phyloP scores from a whole-genome alignment of 208 protist genomes.

The Leishmania guyanensis region DNA sequence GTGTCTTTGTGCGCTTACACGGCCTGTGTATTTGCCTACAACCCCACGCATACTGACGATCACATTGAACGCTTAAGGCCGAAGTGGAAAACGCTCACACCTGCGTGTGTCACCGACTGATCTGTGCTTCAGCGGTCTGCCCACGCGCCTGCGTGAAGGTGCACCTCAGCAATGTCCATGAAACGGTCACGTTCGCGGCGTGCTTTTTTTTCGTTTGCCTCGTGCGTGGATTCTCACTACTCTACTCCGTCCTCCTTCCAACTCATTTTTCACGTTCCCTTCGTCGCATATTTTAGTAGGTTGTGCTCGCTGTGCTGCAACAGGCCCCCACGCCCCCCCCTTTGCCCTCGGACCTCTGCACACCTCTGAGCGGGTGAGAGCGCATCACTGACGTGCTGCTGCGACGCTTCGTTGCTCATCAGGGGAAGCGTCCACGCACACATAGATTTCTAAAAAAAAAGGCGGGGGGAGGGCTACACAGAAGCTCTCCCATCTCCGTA shows the following conservation, averaged over 20 bases:
- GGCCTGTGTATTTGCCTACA: neutral
- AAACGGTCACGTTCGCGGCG: neutral
- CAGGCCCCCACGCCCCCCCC: neutral
- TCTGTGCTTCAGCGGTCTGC: neutral
- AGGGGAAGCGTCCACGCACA: neutral
- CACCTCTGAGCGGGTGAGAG: neutral
- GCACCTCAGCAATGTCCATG: neutral
- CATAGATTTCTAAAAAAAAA: neutral
- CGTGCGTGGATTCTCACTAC: neutral
- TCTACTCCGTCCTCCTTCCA: neutral
- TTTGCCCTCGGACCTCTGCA: neutral
- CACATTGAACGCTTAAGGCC: neutral
- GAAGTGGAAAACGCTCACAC: neutral
- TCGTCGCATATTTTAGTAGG: neutral
- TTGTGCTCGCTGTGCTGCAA: neutral
- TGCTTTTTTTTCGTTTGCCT: neutral
- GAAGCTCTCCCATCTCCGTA: neutral
- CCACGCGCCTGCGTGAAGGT: neutral
- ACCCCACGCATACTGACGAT: neutral
- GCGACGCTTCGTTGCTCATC: neutral
- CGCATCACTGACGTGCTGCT: neutral
- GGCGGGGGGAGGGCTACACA: too few relatives aligned
- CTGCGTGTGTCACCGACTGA: neutral
- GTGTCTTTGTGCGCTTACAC: neutral
- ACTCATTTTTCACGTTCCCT: neutral